Conservation (phyloP, 1,284 basidiomycete species). For the Neonothopanus nambi region DNA sequence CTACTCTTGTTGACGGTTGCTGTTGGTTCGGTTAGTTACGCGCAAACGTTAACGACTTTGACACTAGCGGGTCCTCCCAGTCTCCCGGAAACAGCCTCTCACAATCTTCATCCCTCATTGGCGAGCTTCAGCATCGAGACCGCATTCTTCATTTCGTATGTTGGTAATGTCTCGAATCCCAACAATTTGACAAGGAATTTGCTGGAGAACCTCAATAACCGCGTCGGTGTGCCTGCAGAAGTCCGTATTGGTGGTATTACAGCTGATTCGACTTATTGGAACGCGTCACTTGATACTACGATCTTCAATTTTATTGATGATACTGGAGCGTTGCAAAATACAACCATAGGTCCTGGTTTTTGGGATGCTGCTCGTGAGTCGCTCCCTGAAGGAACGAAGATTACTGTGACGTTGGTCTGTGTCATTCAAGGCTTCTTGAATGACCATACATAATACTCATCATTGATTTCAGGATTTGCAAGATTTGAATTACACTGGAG, state of each 20-base stretch:
- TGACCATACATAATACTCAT: not conserved
- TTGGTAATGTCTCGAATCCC: constrained; percentile 43
- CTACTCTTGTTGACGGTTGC: too few relatives aligned
- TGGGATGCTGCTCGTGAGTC: constrained; percentile 44
- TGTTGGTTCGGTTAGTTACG: too few relatives aligned
- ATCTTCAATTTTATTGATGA: constrained; percentile 45
- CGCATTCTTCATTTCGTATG: constrained; percentile 47
- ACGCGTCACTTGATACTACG: constrained; percentile 36
- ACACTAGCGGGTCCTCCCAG: constrained; percentile 40
- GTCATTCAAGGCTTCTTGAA: too few relatives aligned
- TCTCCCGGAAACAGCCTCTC: constrained; percentile 43
- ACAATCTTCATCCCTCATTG: constrained; percentile 40
- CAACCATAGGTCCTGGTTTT: constrained; percentile 49
- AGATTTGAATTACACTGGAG: constrained; percentile 40
- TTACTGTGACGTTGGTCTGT: constrained; percentile 44
- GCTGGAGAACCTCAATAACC: constrained; percentile 42
- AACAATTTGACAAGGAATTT: constrained; percentile 43
- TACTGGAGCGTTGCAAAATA: constrained; percentile 43
- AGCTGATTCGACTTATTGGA: constrained; percentile 51
- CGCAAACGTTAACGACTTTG: constrained; percentile 21
- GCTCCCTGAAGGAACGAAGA: constrained; percentile 44
- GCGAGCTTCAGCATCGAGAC: constrained; percentile 55
- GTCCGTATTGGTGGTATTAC: constrained; percentile 48
- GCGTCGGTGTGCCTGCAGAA: constrained; percentile 45
- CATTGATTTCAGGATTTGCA: constrained; percentile 36